A percentile compares a stretch with the other conserved stretches of the same genome.
phyloP scores from a whole-genome alignment of 1,284 basidiomycete genomes.

The Ustilago sp. region DNA sequence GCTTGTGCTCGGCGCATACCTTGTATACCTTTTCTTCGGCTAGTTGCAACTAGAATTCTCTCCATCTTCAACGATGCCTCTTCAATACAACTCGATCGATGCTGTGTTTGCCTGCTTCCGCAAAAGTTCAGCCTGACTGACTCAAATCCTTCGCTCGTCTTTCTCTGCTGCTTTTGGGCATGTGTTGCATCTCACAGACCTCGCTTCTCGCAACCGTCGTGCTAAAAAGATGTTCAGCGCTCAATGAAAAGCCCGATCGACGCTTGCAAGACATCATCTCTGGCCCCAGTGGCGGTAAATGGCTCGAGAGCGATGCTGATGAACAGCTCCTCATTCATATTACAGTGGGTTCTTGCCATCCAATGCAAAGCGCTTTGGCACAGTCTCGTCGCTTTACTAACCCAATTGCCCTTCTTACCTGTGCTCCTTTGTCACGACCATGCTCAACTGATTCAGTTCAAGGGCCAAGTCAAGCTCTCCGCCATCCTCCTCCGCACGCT shows the following conservation, averaged over 20 bases:
- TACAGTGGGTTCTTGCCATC: slow-evolving; percentile 18
- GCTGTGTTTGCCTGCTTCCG: slow-evolving; percentile 8
- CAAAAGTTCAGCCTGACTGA: slow-evolving; percentile 25
- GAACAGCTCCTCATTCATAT: slow-evolving; percentile 74
- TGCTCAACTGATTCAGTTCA: slow-evolving; percentile 74
- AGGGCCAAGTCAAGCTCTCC: slow-evolving; percentile 80
- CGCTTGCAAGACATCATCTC: slow-evolving; percentile 74
- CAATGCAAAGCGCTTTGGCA: neutral
- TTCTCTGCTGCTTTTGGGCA: neutral
- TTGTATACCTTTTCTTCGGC: slow-evolving; percentile 48
- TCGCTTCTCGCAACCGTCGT: slow-evolving; percentile 78
- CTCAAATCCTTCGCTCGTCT: slow-evolving; percentile 8
- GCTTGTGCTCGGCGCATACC: slow-evolving; percentile 48
- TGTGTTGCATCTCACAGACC: slow-evolving; percentile 39
- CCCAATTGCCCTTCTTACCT: neutral
- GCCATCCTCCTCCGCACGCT: slow-evolving; percentile 76
- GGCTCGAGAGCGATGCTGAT: slow-evolving; percentile 82
- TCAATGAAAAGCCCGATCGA: slow-evolving; percentile 79
- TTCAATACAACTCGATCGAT: slow-evolving; percentile 13
- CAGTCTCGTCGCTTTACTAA: neutral
- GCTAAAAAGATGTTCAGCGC: slow-evolving; percentile 75
- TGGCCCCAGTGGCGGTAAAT: slow-evolving; percentile 73
- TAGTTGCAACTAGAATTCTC: slow-evolving; percentile 16
- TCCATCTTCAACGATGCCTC: slow-evolving; percentile 12
- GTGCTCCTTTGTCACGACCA: neutral